phyloP scores from a whole-genome alignment of 768 basidiomycete species.

The Lentinula sp. region DNA sequence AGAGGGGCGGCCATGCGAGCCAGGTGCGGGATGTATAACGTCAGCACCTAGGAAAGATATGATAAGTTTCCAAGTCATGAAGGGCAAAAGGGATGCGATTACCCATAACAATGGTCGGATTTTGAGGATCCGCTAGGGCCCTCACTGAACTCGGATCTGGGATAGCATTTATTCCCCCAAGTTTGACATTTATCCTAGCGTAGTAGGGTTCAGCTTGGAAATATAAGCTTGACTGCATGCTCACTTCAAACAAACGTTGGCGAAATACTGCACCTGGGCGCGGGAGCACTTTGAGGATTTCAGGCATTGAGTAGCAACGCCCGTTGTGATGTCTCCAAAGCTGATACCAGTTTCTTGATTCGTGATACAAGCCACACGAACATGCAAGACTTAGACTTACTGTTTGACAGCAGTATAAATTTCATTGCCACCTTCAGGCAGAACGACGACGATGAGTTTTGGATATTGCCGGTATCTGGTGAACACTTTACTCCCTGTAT shows the following conservation, averaged over 20 bases:
- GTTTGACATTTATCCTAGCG: constrained; percentile 72
- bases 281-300: constrained; percentile 59
- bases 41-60: constrained; percentile 52
- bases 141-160: constrained; percentile 65
- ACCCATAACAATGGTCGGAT: constrained; percentile 81
- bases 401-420: constrained; percentile 76
- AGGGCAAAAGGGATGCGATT: constrained; percentile 10
- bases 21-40: constrained; percentile 79
- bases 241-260: constrained; percentile 76
- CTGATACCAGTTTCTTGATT: constrained; percentile 27
- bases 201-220: neutral
- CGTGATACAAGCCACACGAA: neutral
- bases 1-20: constrained; percentile 72
- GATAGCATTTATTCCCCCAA: constrained; percentile 78
- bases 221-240: constrained; percentile 13
- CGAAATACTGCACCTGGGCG: constrained; percentile 73
- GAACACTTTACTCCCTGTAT: constrained; percentile 41
- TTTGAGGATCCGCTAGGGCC: constrained; percentile 58
- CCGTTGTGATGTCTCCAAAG: constrained; percentile 68
- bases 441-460: constrained; percentile 55
- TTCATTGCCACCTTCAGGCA: constrained; percentile 72
- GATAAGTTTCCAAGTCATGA: neutral
- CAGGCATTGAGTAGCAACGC: constrained; percentile 76
- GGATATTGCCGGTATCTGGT: constrained; percentile 37
- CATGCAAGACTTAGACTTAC: constrained; percentile 33